phyloP scores from a whole-genome alignment of 2,329 filamentous ascomycete species.

The Colletotrichum acutatum region DNA sequence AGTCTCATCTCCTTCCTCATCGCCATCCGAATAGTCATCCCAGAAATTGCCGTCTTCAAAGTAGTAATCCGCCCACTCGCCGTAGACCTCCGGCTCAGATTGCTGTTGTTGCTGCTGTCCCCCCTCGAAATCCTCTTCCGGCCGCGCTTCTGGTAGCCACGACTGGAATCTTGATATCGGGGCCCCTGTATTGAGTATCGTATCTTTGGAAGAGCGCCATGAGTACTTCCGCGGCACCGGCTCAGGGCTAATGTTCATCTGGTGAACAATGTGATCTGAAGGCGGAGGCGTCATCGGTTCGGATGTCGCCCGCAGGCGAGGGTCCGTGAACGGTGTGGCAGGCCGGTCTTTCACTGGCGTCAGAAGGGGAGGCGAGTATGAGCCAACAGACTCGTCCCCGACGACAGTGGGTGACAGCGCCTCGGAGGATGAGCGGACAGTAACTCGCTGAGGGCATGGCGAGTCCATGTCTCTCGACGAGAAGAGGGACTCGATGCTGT shows the following conservation, averaged over 20 bases:
- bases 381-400: constrained; percentile 17
- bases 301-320: constrained; percentile 6
- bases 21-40: background rate
- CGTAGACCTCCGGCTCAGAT: constrained; percentile 31
- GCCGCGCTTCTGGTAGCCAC: constrained; percentile 18
- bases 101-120: background rate
- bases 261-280: constrained; percentile 16
- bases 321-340: constrained; percentile 27
- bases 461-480: constrained; percentile 29
- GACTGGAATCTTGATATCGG: constrained; percentile 20
- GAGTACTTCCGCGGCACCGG: constrained; percentile 19
- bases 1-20: background rate
- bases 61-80: constrained; percentile 38
- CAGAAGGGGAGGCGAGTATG: constrained; percentile 3
- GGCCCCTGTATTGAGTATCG: constrained; percentile 20
- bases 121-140: background rate
- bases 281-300: constrained; percentile 29
- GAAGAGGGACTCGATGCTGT: constrained; percentile 29
- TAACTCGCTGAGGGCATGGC: constrained; percentile 14
- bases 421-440: constrained; percentile 25
- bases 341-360: constrained; percentile 27
- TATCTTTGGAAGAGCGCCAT: constrained; percentile 30
- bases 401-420: constrained; percentile 27
- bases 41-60: constrained; percentile 35
- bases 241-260: constrained; percentile 9